Percentiles rank a stretch among this genome's conserved stretches.
phyloP scores from a whole-genome alignment of 345 rosid genomes.

The Bruguiera gymnorhiza region DNA sequence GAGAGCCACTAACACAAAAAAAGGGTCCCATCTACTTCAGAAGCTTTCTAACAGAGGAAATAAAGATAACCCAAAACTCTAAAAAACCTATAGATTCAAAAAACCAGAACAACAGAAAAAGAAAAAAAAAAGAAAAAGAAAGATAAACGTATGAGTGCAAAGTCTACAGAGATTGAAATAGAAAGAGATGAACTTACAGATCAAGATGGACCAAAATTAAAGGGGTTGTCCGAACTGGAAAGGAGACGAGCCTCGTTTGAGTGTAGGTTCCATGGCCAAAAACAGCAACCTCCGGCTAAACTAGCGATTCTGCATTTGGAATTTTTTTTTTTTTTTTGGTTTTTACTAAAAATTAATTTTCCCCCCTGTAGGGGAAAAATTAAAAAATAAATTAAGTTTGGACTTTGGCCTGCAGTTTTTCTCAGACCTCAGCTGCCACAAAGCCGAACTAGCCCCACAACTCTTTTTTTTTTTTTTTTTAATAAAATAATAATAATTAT shows the following conservation, averaged over 20 bases:
- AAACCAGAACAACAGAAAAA: not conserved
- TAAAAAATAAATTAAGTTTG: too few relatives aligned
- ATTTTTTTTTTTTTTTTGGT: not conserved
- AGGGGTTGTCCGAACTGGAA: not conserved
- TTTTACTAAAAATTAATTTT: not conserved
- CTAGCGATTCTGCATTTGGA: constrained; percentile 6
- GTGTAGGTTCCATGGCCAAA: constrained; percentile 24
- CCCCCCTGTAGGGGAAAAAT: too few relatives aligned
- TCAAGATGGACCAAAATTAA: constrained; percentile 24
- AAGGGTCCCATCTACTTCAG: not conserved
- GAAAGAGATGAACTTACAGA: constrained; percentile 33
- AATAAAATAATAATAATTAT: too few relatives aligned
- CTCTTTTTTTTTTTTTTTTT: not conserved
- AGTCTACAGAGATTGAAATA: not conserved
- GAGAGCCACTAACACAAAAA: not conserved
- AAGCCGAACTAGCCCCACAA: not conserved
- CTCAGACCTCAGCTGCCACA: constrained; percentile 12
- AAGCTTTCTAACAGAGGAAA: too few relatives aligned
- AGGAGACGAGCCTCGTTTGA: constrained; percentile 1
- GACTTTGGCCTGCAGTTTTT: constrained; percentile 24
- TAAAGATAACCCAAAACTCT: not conserved
- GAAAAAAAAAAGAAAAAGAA: not conserved
- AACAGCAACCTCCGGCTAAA: too few relatives aligned
- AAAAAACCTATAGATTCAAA: not conserved
- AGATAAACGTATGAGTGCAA: not conserved